Percentiles rank a stretch among this genome's conserved stretches.
Conservation (phyloP, 2,329 filamentous ascomycete genomes). For the Arthrobotrys megalospora region DNA sequence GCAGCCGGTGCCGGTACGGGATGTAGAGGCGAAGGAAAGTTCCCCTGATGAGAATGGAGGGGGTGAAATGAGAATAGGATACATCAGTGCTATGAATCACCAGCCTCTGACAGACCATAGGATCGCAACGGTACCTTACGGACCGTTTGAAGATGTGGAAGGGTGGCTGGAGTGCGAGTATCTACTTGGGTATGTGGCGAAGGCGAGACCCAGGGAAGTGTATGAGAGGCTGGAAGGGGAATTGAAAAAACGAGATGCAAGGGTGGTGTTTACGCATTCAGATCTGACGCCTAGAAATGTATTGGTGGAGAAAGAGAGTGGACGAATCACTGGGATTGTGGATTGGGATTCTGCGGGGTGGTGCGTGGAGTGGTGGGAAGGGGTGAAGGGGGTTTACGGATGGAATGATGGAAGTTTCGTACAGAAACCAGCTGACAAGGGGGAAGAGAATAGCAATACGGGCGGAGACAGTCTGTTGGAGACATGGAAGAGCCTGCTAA, state of each 20-base stretch:
- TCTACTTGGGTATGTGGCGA: slow-evolving; percentile 49
- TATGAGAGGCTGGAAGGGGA: slow-evolving; percentile 28
- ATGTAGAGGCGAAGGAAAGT: slow-evolving; percentile 19
- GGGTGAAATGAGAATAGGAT: slow-evolving; percentile 2
- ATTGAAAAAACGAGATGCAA: slow-evolving; percentile 33
- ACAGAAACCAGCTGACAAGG: slow-evolving; percentile 12
- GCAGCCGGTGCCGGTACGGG: slow-evolving; percentile 27
- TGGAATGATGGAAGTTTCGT: slow-evolving; percentile 50
- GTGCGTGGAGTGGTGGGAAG: slow-evolving; percentile 59
- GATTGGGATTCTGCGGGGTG: slow-evolving; percentile 60
- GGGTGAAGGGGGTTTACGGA: slow-evolving; percentile 55
- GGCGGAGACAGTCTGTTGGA: slow-evolving; percentile 30
- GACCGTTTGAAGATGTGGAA: slow-evolving; percentile 42
- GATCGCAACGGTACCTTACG: slow-evolving; percentile 58
- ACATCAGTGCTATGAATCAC: slow-evolving; percentile 47
- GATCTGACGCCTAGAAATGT: slow-evolving; percentile 58
- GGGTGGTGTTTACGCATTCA: slow-evolving; percentile 55
- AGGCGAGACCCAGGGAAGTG: slow-evolving; percentile 41
- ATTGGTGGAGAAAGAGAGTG: slow-evolving; percentile 47
- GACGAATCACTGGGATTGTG: slow-evolving; percentile 55
- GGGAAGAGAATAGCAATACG: background rate
- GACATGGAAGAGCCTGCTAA: slow-evolving; percentile 36
- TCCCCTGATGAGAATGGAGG: background rate
- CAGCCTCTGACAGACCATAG: slow-evolving; percentile 57
- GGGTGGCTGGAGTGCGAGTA: slow-evolving; percentile 58